Conservation (phyloP, 2,329 filamentous ascomycete genomes). For the Alternaria arborescens region DNA sequence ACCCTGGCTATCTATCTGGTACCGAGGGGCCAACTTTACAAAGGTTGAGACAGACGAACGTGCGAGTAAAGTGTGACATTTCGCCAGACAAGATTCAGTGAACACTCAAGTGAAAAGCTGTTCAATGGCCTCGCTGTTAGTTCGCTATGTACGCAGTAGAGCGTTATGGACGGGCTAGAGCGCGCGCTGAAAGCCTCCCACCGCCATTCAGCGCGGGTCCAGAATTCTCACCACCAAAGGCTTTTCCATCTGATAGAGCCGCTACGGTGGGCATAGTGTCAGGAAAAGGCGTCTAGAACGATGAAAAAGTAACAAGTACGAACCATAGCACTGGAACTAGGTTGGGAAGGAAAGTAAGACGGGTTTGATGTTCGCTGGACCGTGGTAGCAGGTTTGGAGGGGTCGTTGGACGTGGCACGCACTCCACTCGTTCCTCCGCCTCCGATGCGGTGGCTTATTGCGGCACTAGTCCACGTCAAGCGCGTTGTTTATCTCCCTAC, state of each 20-base stretch:
- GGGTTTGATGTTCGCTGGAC: constrained; percentile 26
- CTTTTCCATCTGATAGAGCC: background rate
- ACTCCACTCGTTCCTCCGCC: constrained; percentile 33
- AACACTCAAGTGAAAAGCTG: background rate
- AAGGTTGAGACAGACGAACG: background rate
- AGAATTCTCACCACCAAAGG: constrained; percentile 23
- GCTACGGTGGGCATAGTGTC: background rate
- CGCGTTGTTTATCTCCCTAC: constrained; percentile 23
- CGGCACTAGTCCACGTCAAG: constrained; percentile 33
- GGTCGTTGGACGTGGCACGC: constrained; percentile 30
- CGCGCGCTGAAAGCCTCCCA: background rate
- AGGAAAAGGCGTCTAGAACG: background rate
- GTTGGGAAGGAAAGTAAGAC: background rate
- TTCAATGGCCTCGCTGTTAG: background rate
- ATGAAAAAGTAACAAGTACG: background rate
- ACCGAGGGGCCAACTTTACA: background rate
- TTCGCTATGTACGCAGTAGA: background rate
- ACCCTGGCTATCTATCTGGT: background rate
- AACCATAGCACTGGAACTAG: background rate
- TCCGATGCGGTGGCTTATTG: constrained; percentile 36
- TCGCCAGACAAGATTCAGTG: background rate
- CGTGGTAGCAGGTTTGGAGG: constrained; percentile 26
- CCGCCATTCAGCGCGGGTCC: background rate
- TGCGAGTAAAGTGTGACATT: background rate
- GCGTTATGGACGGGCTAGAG: background rate